Evolutionary conservation across 1,284 basidiomycete genomes (phyloP).

Genomic region (Moniliella sp.): DNA sequence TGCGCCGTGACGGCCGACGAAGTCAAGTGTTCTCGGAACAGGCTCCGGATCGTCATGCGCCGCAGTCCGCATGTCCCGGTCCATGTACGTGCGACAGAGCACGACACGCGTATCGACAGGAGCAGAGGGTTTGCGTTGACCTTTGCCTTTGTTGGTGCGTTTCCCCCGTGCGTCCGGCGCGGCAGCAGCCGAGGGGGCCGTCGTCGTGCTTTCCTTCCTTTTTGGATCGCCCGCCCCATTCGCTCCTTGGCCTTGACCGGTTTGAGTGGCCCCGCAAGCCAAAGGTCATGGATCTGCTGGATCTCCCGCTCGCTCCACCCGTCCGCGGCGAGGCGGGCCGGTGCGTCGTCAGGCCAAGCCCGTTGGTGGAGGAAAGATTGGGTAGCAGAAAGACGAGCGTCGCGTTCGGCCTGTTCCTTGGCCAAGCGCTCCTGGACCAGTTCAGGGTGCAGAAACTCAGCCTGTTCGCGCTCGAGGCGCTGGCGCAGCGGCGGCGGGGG

Average conservation of each 20-base stretch:
- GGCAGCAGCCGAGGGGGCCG: conserved; percentile 1
- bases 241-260: conserved; percentile 1
- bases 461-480: background rate
- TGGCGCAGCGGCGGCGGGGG: conserved; percentile 5
- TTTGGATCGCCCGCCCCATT: background rate
- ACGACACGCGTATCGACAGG: conserved; percentile 3
- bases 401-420: conserved; percentile 1
- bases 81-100: conserved; percentile 1
- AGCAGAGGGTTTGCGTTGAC: background rate
- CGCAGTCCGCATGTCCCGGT: no score
- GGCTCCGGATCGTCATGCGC: no score
- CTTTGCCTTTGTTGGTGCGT: conserved; percentile 24
- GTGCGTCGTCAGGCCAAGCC: conserved; percentile 6
- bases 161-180: conserved; percentile 35
- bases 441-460: background rate
- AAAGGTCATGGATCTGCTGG: background rate
- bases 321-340: background rate
- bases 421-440: background rate
- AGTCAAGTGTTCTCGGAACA: no score
- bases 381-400: background rate
- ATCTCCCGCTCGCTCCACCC: background rate
- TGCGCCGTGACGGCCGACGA: no score
- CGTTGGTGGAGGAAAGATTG: background rate
- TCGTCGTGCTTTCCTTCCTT: background rate
- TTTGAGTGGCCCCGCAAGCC: background rate